A percentile compares a stretch with the other conserved stretches of the same genome.
Evolutionary conservation across 2,329 filamentous ascomycete species (phyloP).

Genomic region (Aspergillus amoenus): DNA sequence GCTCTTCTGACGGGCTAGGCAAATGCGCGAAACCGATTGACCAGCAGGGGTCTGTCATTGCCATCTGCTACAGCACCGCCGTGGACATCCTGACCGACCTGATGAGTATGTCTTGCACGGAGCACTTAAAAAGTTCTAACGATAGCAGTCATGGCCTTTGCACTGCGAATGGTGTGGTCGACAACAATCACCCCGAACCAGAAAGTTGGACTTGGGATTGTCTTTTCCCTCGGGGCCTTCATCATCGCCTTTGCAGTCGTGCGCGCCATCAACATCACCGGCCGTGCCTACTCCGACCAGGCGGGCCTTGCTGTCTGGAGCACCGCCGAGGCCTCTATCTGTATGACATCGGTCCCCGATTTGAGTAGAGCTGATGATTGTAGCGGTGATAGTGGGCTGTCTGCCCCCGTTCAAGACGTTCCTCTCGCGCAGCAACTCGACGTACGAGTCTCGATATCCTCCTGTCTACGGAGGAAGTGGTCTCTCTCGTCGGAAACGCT

Average conservation of each 20-base stretch:
- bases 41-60: constrained; percentile 15
- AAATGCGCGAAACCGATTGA: constrained; percentile 19
- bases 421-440: constrained; percentile 8
- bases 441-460: constrained; percentile 3
- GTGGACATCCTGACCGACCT: constrained; percentile 25
- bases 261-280: constrained; percentile 26
- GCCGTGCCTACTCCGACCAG: constrained; percentile 21
- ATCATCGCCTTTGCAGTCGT: constrained; percentile 27
- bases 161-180: constrained; percentile 27
- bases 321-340: constrained; percentile 20
- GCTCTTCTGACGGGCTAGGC: constrained; percentile 6
- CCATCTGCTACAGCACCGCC: constrained; percentile 21
- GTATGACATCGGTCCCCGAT: not conserved
- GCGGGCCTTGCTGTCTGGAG: constrained; percentile 20
- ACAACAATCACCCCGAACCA: constrained; percentile 26
- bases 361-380: not conserved
- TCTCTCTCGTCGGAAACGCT: not conserved
- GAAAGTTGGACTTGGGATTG: constrained; percentile 25
- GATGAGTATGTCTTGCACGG: constrained; percentile 18
- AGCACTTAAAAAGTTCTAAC: not conserved
- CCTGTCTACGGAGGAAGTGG: not conserved
- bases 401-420: constrained; percentile 20
- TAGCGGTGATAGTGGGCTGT: constrained; percentile 20
- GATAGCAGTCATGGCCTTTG: constrained; percentile 30
- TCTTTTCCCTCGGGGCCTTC: constrained; percentile 29